Conservation (phyloP, 306 rosid species). For the Styphnolobium japonicum region DNA sequence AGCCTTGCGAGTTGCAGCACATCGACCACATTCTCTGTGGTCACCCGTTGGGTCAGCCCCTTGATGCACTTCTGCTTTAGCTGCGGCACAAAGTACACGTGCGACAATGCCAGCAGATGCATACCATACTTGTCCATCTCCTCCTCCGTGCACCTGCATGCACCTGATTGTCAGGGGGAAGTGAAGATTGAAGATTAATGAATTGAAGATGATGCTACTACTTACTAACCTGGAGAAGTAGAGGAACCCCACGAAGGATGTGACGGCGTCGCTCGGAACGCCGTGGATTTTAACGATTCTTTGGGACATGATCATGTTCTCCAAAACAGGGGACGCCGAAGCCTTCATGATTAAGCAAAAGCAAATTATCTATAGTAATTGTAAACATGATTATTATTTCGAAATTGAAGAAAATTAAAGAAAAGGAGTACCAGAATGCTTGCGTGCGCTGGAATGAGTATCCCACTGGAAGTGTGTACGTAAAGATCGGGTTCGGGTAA, state of each 20-base stretch:
- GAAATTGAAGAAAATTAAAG: background rate
- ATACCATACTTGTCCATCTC: slow-evolving; percentile 62
- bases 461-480: slow-evolving; percentile 52
- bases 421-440: slow-evolving; percentile 48
- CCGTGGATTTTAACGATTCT: slow-evolving; percentile 59
- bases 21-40: slow-evolving; percentile 70
- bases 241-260: slow-evolving; percentile 63
- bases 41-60: slow-evolving; percentile 44
- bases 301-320: slow-evolving; percentile 49
- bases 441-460: slow-evolving; percentile 62
- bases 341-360: slow-evolving; percentile 34
- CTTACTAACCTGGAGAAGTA: slow-evolving; percentile 62
- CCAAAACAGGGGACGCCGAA: slow-evolving; percentile 70
- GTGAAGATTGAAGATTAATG: too few relatives aligned
- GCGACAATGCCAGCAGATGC: slow-evolving; percentile 75
- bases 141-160: slow-evolving; percentile 59
- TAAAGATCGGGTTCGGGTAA: slow-evolving; percentile 61
- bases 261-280: slow-evolving; percentile 69
- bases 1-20: slow-evolving; percentile 72
- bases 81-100: slow-evolving; percentile 57
- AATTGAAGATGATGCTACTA: too few relatives aligned
- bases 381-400: too few relatives aligned
- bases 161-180: too few relatives aligned
- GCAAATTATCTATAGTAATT: background rate
- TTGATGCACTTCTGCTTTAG: slow-evolving; percentile 60